phyloP scores from a whole-genome alignment of 208 protist genomes.

The Trypanosoma mega region DNA sequence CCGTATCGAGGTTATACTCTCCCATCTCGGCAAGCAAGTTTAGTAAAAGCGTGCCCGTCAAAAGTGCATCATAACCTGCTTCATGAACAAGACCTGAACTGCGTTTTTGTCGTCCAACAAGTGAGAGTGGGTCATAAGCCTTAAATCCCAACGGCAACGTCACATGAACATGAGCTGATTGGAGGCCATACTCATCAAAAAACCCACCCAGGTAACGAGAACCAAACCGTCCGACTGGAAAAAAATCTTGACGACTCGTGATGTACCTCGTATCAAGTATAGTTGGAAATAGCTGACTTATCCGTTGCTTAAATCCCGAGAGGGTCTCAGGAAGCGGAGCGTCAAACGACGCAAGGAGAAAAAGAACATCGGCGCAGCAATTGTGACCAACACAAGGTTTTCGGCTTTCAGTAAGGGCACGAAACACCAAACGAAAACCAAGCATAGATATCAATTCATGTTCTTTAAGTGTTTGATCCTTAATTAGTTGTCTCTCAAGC shows the following conservation, averaged over 20 bases:
- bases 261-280: constrained; percentile 73
- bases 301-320: constrained; percentile 42
- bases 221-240: constrained; percentile 39
- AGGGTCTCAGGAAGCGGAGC: constrained; percentile 40
- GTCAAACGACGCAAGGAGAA: constrained; percentile 53
- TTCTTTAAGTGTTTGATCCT: constrained; percentile 19
- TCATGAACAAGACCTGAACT: constrained; percentile 37
- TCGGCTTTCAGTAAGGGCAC: constrained; percentile 46
- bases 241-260: constrained; percentile 34
- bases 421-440: constrained; percentile 68
- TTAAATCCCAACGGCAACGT: constrained; percentile 62
- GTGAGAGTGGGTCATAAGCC: constrained; percentile 49
- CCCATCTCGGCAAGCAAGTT: constrained; percentile 63
- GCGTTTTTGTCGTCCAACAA: constrained; percentile 17
- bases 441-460: constrained; percentile 50
- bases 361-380: constrained; percentile 77
- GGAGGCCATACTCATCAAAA: constrained; percentile 52
- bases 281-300: constrained; percentile 49
- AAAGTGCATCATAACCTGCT: constrained; percentile 72
- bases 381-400: constrained; percentile 84
- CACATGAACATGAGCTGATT: constrained; percentile 38
- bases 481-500: constrained; percentile 18
- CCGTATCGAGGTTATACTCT: constrained; percentile 15
- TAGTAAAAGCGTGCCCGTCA: constrained; percentile 66
- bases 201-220: constrained; percentile 42